phyloP scores from a whole-genome alignment of 257 asterid genomes.

The Solanum infundibuliforme region DNA sequence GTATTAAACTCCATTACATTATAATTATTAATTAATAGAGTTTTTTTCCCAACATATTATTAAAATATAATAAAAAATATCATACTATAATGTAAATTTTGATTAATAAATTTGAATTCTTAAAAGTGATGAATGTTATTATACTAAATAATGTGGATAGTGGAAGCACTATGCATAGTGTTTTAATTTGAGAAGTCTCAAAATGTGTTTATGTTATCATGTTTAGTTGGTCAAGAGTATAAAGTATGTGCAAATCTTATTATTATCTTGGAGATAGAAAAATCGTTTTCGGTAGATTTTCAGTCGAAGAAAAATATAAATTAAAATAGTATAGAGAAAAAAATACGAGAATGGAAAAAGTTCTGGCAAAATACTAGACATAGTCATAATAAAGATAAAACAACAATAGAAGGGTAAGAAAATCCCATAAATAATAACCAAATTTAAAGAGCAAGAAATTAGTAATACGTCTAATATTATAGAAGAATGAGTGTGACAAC shows the following conservation, averaged over 20 bases:
- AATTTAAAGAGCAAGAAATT: no score
- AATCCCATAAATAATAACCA: background rate
- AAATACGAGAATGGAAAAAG: no score
- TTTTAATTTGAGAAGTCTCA: background rate
- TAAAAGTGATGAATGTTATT: background rate
- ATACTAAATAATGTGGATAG: background rate
- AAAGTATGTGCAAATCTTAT: no score
- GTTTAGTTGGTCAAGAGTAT: no score
- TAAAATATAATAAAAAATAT: background rate
- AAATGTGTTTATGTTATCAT: background rate
- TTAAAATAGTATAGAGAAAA: no score
- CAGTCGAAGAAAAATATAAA: accelerated
- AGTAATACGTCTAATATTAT: background rate
- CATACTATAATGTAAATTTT: background rate
- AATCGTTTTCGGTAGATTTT: accelerated
- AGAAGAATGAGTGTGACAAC: background rate
- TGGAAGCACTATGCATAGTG: background rate
- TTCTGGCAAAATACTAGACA: no score
- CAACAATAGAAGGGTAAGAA: no score
- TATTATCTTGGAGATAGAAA: accelerated
- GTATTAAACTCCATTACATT: background rate
- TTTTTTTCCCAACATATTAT: background rate
- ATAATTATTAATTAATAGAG: background rate
- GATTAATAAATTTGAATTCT: background rate
- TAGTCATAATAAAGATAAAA: no score